phyloP scores from a whole-genome alignment of 176 grass and related monocot genomes.

The Cocos nucifera region DNA sequence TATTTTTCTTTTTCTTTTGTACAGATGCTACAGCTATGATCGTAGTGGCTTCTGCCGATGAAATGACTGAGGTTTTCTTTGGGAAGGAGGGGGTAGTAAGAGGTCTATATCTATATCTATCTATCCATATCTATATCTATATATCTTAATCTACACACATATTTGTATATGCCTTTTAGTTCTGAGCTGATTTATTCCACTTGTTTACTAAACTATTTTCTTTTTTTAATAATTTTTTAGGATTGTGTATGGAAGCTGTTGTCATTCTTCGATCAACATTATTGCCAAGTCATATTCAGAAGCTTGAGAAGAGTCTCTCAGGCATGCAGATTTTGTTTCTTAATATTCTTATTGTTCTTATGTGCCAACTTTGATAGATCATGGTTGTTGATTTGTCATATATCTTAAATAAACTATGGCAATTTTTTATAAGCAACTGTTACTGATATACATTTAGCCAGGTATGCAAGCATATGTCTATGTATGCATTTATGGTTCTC shows the following conservation, averaged over 20 bases:
- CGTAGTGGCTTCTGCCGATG: constrained; percentile 33
- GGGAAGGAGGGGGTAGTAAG: constrained; percentile 31
- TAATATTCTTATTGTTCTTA: neutral
- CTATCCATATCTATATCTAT: no score
- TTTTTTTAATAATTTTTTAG: constrained; percentile 27
- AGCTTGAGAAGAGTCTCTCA: constrained; percentile 49
- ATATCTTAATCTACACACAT: no score
- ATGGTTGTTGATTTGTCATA: neutral
- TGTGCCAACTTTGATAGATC: neutral
- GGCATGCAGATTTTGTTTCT: constrained; percentile 26
- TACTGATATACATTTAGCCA: no score
- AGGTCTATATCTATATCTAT: constrained; percentile 16
- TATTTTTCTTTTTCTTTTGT: neutral
- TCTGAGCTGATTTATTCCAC: neutral
- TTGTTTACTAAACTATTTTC: neutral
- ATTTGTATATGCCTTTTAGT: no score
- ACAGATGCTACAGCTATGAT: constrained; percentile 49
- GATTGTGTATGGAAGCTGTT: constrained; percentile 32
- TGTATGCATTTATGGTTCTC: neutral
- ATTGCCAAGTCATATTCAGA: constrained; percentile 40
- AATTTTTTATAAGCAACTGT: no score
- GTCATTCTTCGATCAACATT: constrained; percentile 48
- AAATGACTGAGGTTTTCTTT: constrained; percentile 41
- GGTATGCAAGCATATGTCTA: neutral
- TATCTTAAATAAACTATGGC: no score